A percentile compares a stretch with the other conserved stretches of the same genome.
phyloP scores from a whole-genome alignment of 2,329 filamentous ascomycete species.

The Claviceps sp. region DNA sequence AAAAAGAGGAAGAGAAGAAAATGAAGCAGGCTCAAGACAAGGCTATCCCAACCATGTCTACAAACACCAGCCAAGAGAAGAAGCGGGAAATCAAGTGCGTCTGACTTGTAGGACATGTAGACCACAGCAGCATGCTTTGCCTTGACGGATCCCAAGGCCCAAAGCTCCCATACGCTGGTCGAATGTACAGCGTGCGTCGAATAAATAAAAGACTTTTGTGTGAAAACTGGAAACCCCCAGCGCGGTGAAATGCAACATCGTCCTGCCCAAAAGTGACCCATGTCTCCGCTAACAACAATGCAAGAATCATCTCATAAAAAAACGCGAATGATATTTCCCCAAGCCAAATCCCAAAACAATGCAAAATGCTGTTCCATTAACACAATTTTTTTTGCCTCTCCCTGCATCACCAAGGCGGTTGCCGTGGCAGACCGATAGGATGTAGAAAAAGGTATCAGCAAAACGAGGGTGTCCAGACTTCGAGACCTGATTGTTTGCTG shows the following conservation, averaged over 20 bases:
- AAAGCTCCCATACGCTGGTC: not conserved
- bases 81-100: slow-evolving; percentile 7
- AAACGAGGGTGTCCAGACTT: not conserved
- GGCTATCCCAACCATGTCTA: slow-evolving; percentile 5
- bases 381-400: slow-evolving; percentile 10
- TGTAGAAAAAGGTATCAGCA: not conserved
- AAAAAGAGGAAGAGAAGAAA: not conserved
- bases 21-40: not conserved
- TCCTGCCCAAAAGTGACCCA: slow-evolving; percentile 9
- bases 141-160: not conserved
- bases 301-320: slow-evolving; percentile 20
- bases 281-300: slow-evolving; percentile 26
- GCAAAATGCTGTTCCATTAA: slow-evolving; percentile 14
- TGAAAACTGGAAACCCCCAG: not conserved
- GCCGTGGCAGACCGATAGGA: not conserved
- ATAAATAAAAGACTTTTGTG: slow-evolving; percentile 5
- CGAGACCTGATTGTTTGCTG: not conserved
- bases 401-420: slow-evolving; percentile 6
- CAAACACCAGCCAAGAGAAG: slow-evolving; percentile 8
- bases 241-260: slow-evolving; percentile 8
- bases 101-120: slow-evolving; percentile 8
- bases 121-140: slow-evolving; percentile 1
- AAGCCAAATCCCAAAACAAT: slow-evolving; percentile 8
- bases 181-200: slow-evolving; percentile 3
- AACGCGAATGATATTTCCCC: not conserved